Conservation (phyloP, 306 rosid genomes). For the Clitoria ternatea region DNA sequence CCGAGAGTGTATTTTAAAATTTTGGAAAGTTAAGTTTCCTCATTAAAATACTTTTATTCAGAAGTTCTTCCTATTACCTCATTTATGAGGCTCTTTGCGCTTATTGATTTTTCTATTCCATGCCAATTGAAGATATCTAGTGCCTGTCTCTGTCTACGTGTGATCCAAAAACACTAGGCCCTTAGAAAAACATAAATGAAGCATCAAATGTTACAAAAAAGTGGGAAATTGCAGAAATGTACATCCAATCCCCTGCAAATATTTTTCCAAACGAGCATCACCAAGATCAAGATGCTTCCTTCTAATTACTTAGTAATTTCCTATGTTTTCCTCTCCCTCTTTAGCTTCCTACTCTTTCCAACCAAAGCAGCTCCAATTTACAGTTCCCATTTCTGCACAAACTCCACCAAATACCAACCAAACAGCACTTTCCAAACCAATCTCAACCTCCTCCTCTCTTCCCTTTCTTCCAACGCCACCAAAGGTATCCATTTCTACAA, state of each 20-base stretch:
- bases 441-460: constrained; percentile 39
- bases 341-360: not conserved
- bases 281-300: constrained; percentile 14
- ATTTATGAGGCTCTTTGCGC: not conserved
- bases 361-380: constrained; percentile 6
- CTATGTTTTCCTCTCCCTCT: constrained; percentile 7
- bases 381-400: constrained; percentile 12
- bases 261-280: not conserved
- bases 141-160: not conserved
- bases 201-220: not conserved
- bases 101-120: not conserved
- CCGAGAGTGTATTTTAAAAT: too few relatives aligned
- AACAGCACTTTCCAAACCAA: constrained; percentile 41
- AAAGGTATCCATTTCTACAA: constrained; percentile 23
- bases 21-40: too few relatives aligned
- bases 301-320: constrained; percentile 1
- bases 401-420: constrained; percentile 26
- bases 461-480: constrained; percentile 41
- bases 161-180: not conserved
- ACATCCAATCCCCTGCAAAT: not conserved
- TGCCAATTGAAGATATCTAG: not conserved
- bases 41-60: too few relatives aligned
- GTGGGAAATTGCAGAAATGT: not conserved
- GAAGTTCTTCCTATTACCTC: not conserved
- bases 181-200: not conserved